Evolutionary conservation across 2,329 filamentous ascomycete genomes (phyloP), one percentile per base, ranked within the genome.

Genomic region (Plenodomus lindquistii): DNA sequence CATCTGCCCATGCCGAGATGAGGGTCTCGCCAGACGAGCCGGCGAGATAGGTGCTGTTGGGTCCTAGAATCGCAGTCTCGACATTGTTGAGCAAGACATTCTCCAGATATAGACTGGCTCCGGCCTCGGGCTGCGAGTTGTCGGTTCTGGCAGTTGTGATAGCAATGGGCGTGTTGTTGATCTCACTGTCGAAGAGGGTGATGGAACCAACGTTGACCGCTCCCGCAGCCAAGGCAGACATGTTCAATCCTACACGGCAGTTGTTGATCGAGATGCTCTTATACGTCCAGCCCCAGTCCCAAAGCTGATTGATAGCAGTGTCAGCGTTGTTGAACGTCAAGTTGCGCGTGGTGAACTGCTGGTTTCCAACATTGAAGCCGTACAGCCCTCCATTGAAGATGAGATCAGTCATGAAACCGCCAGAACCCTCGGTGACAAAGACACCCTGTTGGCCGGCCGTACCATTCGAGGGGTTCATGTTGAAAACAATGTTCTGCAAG

Each of bases 201-300:
- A 85, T 73, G 0, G 80, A 83, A 15, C 81, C 83, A 7, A 82
- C 79, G 7, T 70, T 70, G 48, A 80, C 75, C 2, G 70, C 72
- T 3, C 53, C 46, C 7, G 59, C 47, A n/a, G 60, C 63, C n/a
- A 58, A 59, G 18, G 60, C 56, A 18, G 65, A 62, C 57, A 85
- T 79, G 40, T 81, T 77, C 4, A 86, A 62, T 4, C 78, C 82
- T 29, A 78, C 73, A 2, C 67, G 63, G 59, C 81, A 83, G 60
- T 82, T 81, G 43, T 76, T 76, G 55, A 85, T 75, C 1, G 51
- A 74, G 34, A 85, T 63, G 4, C 73, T 73, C 50, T 78, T 75
- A 49, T 79, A 82, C 0, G 77, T 81, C 78, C 77, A 85, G 1
- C 80, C 80, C 83, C 83, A 85, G 50, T 82, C 73, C 82, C 81